Evolutionary conservation across 129 eudicot genomes (phyloP), one percentile per base, ranked within the genome.

Genomic region (Helianthus tuberosus): DNA sequence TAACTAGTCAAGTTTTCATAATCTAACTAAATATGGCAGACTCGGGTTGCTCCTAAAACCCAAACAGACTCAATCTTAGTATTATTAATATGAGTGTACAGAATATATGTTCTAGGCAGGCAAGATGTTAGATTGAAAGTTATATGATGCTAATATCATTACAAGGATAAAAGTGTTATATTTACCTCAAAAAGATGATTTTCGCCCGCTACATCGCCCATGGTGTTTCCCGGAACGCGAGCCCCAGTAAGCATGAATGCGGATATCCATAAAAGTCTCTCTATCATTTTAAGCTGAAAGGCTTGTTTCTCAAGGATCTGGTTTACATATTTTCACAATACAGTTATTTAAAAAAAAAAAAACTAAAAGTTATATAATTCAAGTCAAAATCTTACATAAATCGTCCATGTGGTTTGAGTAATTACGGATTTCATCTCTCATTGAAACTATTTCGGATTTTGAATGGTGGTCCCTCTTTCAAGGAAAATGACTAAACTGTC

Each of bases 231-330:
- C 52, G 96, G 98, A 86, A 88, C 88, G 64, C 93, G 98, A 63
- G 97, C 98, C 63, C 98, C 98, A 36, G 88, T 97, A 58, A 93
- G 98, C 98, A 93, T 93, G 81, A 93, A 93, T 11, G 98, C 98
- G 5, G 89, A 77, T 78, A 93, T 93, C 98, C 98, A 93, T 83
- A 93, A 90, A 71, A 93, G 96, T 68, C 90, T 93, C 84, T 93
- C 98, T 49, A 93, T 77, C 98, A 93, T 93, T 80, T 93, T 97
- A 82, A 90, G 88, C 82, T 86, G 81, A 72, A 93, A 93, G 3
- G 95, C 81, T 35, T 78, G 88, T 84, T 93, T 93, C 25, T 93
- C 93, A 58, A 93, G 96, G 36, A 93, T 91, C 98, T 93, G 64
- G 55, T 77, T 39, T 25, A 25, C 65, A 23, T 36, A 68, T 55